These are phyloP conservation scores for Alternaria novae-zelandiae DNA, from an alignment of 2,329 filamentous ascomycete genomes.

Conservation along the genomic window DNA sequence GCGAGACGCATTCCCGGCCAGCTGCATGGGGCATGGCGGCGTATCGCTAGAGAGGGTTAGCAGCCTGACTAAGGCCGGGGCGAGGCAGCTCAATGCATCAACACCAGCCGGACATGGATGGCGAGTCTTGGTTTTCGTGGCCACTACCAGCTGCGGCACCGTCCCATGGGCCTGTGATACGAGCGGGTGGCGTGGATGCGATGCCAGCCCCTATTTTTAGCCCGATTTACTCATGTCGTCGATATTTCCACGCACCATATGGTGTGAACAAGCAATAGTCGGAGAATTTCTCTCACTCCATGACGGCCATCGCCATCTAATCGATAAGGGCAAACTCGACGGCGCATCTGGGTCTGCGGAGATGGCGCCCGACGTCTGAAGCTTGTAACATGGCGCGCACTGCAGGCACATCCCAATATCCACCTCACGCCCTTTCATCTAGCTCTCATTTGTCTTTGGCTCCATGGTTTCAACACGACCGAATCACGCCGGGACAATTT, in stretches of 20 bases:
- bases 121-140: conserved; percentile 22
- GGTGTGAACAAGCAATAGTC: background rate
- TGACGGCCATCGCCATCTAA: background rate
- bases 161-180: conserved; percentile 24
- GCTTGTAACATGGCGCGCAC: conserved; percentile 1
- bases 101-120: conserved; percentile 23
- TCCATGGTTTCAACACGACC: conserved; percentile 5
- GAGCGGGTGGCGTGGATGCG: conserved; percentile 22
- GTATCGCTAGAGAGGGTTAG: conserved; percentile 24
- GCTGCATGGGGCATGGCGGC: conserved; percentile 19
- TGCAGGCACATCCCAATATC: conserved; percentile 7
- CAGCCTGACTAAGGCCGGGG: background rate
- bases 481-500: conserved; percentile 4
- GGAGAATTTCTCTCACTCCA: background rate
- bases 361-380: conserved; percentile 1
- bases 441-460: background rate
- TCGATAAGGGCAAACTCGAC: conserved; percentile 8
- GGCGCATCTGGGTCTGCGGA: conserved; percentile 4
- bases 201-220: conserved; percentile 30
- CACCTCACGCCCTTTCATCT: conserved; percentile 11
- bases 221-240: conserved; percentile 7
- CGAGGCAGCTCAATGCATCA: conserved; percentile 10
- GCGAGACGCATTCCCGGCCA: conserved; percentile 31
- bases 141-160: conserved; percentile 24
- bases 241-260: background rate